Percentiles rank a stretch among this genome's conserved stretches.
Conservation (phyloP, 2,329 filamentous ascomycete species). For the Coniochaeta pulveracea region DNA sequence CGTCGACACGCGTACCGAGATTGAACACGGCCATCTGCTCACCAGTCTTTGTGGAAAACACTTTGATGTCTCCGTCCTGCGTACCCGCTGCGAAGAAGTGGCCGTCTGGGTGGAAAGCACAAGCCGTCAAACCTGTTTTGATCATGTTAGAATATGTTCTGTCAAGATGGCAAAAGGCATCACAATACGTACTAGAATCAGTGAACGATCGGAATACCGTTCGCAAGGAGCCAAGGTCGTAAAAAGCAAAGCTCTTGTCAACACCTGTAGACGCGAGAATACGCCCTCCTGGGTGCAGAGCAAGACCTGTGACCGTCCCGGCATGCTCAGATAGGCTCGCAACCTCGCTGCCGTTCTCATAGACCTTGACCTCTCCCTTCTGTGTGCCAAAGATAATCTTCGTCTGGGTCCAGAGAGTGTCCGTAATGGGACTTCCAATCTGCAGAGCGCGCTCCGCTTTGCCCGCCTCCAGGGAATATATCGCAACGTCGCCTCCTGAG, state of each 20-base stretch:
- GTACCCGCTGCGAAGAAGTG: conserved; percentile 82
- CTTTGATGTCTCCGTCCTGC: conserved; percentile 68
- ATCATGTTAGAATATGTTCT: conserved; percentile 15
- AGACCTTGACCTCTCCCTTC: conserved; percentile 70
- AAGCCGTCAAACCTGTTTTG: conserved; percentile 60
- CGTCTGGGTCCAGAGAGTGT: conserved; percentile 51
- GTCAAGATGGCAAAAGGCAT: not conserved
- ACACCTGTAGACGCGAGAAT: conserved; percentile 78
- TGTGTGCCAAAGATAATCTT: conserved; percentile 64
- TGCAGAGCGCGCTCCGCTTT: conserved; percentile 57
- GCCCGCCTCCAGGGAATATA: conserved; percentile 63
- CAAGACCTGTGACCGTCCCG: conserved; percentile 65
- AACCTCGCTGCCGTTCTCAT: conserved; percentile 54
- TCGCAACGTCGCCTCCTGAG: conserved; percentile 58
- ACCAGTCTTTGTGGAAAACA: conserved; percentile 78
- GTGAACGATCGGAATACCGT: conserved; percentile 70
- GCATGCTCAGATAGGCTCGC: conserved; percentile 71
- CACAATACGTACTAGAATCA: conserved; percentile 57
- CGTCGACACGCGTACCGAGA: conserved; percentile 58
- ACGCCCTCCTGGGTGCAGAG: conserved; percentile 71
- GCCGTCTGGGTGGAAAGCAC: conserved; percentile 92
- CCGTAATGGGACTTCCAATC: conserved; percentile 57
- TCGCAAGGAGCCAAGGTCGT: conserved; percentile 60
- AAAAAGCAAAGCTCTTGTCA: conserved; percentile 88
- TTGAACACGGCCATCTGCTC: conserved; percentile 65